Base-by-base conservation (phyloP, 768 basidiomycete genomes). In the Pulveroboletus frians region DNA sequence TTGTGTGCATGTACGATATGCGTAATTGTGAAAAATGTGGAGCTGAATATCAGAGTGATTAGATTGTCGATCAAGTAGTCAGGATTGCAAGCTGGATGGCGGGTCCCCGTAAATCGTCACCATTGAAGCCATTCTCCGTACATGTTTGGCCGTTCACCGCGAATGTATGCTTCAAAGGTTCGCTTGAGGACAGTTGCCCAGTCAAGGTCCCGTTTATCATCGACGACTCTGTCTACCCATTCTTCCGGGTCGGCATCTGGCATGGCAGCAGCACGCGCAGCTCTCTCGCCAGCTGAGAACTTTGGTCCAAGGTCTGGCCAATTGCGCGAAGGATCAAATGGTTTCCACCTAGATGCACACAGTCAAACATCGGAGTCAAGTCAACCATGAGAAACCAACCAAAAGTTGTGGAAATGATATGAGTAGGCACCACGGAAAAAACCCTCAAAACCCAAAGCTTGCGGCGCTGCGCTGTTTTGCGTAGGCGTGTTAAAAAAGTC, bases 381-480 rank as follows among this genome's bases (percentile, higher is more conserved):
- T 21, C 14, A 4, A 41, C 41, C 36, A 35, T 8, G 13, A n/a
- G 47, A 46, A 39, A 3, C 80, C 46, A 47, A 88, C 92, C 92
- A 93, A 69, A 81, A 89, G 65, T 93, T 94, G 65, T 98, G 94
- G 71, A 88, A 97, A 67, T 97, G 93, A 67, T 98, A 98, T 2
- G 89, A 93, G 65, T 84, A 97, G 5, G 95, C 90, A 6, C 95
- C 96, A 51, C 81, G 83, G 78, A 94, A 99, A 76, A 98, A 99
- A 9, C 92, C 93, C 57, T 92, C 86, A 56, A 97, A 89, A 9
- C 96, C 96, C 14, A 92, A 72, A 13, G 87, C 88, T 57, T 87
- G 83, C 5, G 95, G 90, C 9, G 86, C 88, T 2, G 89, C 92
- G 54, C 85, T 84, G 42, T 77, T 77, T 47, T 77, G 73, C 9